These are phyloP conservation scores for Williopsis jadinii DNA, from an alignment of 1,139 yeast species.

Conservation along the genomic window DNA sequence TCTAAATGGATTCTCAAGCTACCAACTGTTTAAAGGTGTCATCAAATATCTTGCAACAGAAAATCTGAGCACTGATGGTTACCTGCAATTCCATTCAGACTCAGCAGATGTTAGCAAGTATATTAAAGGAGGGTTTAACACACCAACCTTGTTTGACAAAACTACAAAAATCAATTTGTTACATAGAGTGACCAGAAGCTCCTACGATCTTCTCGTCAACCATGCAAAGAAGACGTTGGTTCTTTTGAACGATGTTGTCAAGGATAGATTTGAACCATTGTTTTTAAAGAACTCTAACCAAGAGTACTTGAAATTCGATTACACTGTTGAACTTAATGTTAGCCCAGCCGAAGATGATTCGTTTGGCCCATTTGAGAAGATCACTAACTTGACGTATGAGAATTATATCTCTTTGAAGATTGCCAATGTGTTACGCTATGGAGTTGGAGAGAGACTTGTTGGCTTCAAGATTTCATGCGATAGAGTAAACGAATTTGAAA, in stretches of 20 bases:
- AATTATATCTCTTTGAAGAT: constrained; percentile 57
- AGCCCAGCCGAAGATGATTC: constrained; percentile 26
- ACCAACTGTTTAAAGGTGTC: constrained; percentile 86
- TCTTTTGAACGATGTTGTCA: constrained; percentile 69
- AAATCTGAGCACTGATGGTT: constrained; percentile 57
- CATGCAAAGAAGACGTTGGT: constrained; percentile 65
- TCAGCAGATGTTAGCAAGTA: constrained; percentile 44
- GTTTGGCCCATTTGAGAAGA: constrained; percentile 69
- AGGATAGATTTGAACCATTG: constrained; percentile 82
- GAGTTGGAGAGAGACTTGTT: constrained; percentile 60
- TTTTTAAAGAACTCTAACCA: constrained; percentile 57
- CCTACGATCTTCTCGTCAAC: constrained; percentile 54
- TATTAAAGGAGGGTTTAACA: constrained; percentile 52
- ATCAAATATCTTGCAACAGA: constrained; percentile 74
- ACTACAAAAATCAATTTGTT: constrained; percentile 67
- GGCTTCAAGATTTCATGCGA: constrained; percentile 34
- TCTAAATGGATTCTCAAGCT: constrained; percentile 82
- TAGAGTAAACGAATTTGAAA: constrained; percentile 27
- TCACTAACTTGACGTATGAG: constrained; percentile 65
- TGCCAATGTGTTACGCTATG: constrained; percentile 50
- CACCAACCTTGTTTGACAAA: constrained; percentile 74
- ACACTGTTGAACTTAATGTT: constrained; percentile 47
- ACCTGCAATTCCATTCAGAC: constrained; percentile 58
- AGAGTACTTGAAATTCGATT: constrained; percentile 60
- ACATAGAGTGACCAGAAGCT: constrained; percentile 72